Evolutionary conservation across 768 basidiomycete species (phyloP), one percentile per base, ranked within the genome.

Genomic region (Lactarius hatsudake): DNA sequence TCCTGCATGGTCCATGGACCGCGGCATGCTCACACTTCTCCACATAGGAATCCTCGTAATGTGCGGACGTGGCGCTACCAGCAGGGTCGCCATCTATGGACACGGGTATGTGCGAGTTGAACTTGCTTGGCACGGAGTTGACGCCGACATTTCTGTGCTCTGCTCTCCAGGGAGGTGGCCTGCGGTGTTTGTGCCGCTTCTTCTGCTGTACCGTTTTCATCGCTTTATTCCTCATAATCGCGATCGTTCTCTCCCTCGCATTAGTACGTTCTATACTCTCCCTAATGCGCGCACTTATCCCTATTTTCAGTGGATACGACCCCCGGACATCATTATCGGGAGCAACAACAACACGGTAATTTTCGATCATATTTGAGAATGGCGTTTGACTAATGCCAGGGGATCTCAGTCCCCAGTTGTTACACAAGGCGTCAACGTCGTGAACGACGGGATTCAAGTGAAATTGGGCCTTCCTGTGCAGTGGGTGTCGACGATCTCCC

Each of bases 151-250:
- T 40, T n/a, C 32, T 38, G 38, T 69, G 78, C 79, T 88, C 58
- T 77, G 81, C 59, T 84, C 85, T 51, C 79, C 85, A 73, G 87
- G 88, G 32, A 83, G 79, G 86, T 62, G 78, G 87, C 65, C 81
- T 78, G 34, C 75, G 85, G 23, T 89, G 87, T 74, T 75, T 86
- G 45, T 86, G 88, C 61, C 77, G 92, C 70, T 88, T 93, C 76
- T 88, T 84, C 75, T 91, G 87, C 72, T 94, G 92, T 76, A 87
- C 87, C 15, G 59, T 93, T 26, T 81, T 93, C 82, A 84, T 85
- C 18, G 72, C 79, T 13, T 63, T 91, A 43, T 85, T 94, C 74
- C 73, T 94, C 36, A 70, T 92, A 59, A 74, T 89, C 62, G 83
- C 86, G 77, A 85, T 93, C 61, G 68, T 89, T 15, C 80, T 93